Evolutionary conservation across 164 flowering plant species (phyloP), one percentile per base, ranked within the genome.

Genomic region (Sedum album): DNA sequence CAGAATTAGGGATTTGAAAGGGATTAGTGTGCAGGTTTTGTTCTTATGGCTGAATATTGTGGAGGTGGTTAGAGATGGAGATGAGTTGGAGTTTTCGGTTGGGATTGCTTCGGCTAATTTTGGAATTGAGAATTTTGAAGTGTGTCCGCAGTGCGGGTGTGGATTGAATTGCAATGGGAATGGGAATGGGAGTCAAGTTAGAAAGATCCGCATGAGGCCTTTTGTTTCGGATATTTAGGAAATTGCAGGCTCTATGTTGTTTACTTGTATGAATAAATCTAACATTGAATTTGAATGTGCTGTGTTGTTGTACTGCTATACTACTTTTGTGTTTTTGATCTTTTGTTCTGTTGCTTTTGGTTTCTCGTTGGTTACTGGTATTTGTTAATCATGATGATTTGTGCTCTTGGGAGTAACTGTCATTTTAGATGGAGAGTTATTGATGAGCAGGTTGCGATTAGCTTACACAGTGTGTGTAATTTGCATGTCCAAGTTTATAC

Each of bases 41-140:
- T 80, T 79, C 60, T 26, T 82, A 55, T 82, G 86, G 86, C 44
- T 82, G 18, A 74, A 82, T 65, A 82, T 82, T 15, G 80, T 82
- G 42, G 86, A 82, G 73, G 83, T 82, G 5, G 30, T 2, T 38
- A 46, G 86, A 39, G 21, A 15, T n/a, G 82, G 77, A 20, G 79
- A 80, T 31, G 74, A 76, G 9, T 66, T 82, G 11, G 72, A 69
- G 11, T 79, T 82, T 57, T 80, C 83, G 2, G 84, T 82, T 1
- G 86, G 86, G 72, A 75, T 82, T 31, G 79, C 82, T 8, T 80
- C 84, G 17, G 86, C 83, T 4, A 48, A 20, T 15, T 82, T 82
- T 44, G 73, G 82, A 11, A 68, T 79, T 10, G 81, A 79, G 6
- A 80, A 77, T 21, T 82, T 82, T 61, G 72, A 36, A 25, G 82